phyloP scores from a whole-genome alignment of 2,329 filamentous ascomycete species.

The Thermoascus crustaceus region DNA sequence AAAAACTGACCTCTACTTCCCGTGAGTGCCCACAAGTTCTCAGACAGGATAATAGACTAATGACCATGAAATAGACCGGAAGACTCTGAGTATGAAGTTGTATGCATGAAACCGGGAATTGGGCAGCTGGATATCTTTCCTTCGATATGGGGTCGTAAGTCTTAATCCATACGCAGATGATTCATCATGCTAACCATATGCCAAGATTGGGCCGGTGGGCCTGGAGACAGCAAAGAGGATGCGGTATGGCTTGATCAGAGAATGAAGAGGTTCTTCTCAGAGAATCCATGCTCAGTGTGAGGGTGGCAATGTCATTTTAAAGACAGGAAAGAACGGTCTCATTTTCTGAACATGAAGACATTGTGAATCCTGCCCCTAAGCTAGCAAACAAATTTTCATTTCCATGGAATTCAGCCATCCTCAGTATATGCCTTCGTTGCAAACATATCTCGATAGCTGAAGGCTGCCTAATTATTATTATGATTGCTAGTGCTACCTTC shows the following conservation, averaged over 20 bases:
- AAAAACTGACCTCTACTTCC: conserved; percentile 73
- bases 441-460: no score
- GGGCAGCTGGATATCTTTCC: conserved; percentile 49
- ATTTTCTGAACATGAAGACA: no score
- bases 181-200: conserved; percentile 10
- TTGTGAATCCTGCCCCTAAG: no score
- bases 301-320: no score
- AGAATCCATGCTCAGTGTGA: no score
- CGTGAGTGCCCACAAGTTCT: conserved; percentile 37
- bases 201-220: conserved; percentile 56
- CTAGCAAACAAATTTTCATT: no score
- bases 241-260: conserved; percentile 62
- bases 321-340: no score
- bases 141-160: conserved; percentile 58
- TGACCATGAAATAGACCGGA: conserved; percentile 48
- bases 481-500: no score
- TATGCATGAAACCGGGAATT: conserved; percentile 51
- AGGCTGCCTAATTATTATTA: no score
- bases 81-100: conserved; percentile 67
- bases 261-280: conserved; percentile 49
- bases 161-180: neutral
- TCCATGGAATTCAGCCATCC: no score
- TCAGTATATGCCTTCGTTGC: no score
- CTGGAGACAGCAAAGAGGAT: conserved; percentile 62
- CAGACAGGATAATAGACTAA: conserved; percentile 6